These are phyloP conservation scores for Nemania serpens DNA, from an alignment of 2,329 filamentous ascomycete genomes.

Conservation along the genomic window DNA sequence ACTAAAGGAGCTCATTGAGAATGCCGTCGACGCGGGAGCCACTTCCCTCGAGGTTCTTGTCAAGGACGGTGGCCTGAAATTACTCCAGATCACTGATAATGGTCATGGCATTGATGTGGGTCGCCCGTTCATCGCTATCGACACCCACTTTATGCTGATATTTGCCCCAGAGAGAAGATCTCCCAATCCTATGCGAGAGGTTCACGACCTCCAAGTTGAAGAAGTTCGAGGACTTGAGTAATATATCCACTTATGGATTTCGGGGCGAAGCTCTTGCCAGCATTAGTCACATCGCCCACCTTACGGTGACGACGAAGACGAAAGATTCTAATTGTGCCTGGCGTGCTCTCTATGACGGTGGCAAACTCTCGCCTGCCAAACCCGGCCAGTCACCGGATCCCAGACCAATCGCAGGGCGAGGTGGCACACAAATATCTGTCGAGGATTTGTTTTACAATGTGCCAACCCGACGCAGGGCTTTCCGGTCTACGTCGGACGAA, in stretches of 20 bases:
- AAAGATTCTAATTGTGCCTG: constrained; percentile 86
- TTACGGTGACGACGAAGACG: constrained; percentile 93
- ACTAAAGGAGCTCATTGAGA: constrained; percentile 94
- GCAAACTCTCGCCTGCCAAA: constrained; percentile 80
- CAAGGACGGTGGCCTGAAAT: constrained; percentile 92
- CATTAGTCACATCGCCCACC: constrained; percentile 97
- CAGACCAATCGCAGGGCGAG: constrained; percentile 83
- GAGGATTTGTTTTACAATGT: constrained; percentile 98
- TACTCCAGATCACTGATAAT: constrained; percentile 97
- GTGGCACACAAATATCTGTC: constrained; percentile 92
- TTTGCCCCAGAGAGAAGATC: constrained; percentile 74
- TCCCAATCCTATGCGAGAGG: constrained; percentile 89
- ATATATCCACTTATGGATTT: constrained; percentile 96
- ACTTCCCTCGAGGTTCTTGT: constrained; percentile 88
- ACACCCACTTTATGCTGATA: constrained; percentile 29
- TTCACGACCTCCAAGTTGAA: constrained; percentile 98
- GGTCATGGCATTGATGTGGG: constrained; percentile 90
- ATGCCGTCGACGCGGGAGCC: constrained; percentile 95
- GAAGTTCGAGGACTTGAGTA: constrained; percentile 86
- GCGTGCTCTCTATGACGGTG: constrained; percentile 85
- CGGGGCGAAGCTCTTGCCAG: constrained; percentile 94
- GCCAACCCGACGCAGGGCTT: constrained; percentile 83
- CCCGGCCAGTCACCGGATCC: constrained; percentile 86
- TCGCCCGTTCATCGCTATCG: constrained; percentile 18
- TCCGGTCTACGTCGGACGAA: constrained; percentile 89